A percentile compares a stretch with the other conserved stretches of the same genome.
phyloP scores from a whole-genome alignment of 441 rosid genomes.

The Corymbia citriodora region DNA sequence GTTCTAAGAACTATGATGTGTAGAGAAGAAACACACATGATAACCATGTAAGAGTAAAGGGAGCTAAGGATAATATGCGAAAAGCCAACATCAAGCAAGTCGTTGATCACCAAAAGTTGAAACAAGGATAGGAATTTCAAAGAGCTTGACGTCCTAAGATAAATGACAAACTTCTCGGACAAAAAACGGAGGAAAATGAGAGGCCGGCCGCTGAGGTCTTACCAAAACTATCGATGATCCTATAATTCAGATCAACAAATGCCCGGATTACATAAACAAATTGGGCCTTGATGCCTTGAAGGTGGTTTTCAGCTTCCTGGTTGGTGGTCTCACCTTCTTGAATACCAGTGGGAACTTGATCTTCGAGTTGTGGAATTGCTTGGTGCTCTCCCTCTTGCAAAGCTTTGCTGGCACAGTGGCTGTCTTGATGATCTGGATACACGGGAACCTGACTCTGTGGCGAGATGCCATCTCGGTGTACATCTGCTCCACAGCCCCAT shows the following conservation, averaged over 20 bases:
- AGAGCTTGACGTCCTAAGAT: neutral
- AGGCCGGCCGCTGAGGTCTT: neutral
- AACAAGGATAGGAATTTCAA: neutral
- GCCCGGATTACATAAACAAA: slow-evolving; percentile 18
- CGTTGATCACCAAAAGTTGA: neutral
- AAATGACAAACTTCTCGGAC: neutral
- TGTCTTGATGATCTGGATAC: slow-evolving; percentile 29
- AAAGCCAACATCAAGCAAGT: neutral
- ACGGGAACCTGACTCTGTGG: slow-evolving; percentile 25
- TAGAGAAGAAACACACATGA: neutral
- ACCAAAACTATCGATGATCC: neutral
- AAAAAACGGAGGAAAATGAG: neutral
- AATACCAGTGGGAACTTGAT: slow-evolving; percentile 28
- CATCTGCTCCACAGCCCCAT: slow-evolving; percentile 31
- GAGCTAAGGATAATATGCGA: neutral
- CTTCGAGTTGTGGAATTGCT: slow-evolving; percentile 29
- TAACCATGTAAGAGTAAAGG: neutral
- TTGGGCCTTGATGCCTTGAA: slow-evolving; percentile 28
- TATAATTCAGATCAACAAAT: neutral
- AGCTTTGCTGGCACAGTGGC: slow-evolving; percentile 25
- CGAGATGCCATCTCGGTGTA: slow-evolving; percentile 30
- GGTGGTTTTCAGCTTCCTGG: slow-evolving; percentile 27
- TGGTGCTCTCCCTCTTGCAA: slow-evolving; percentile 31
- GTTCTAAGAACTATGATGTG: neutral
- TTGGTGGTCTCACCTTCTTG: slow-evolving; percentile 32